These are phyloP conservation scores for Ophiosphaerella narmari DNA, from an alignment of 2,329 filamentous ascomycete genomes.

Conservation along the genomic window DNA sequence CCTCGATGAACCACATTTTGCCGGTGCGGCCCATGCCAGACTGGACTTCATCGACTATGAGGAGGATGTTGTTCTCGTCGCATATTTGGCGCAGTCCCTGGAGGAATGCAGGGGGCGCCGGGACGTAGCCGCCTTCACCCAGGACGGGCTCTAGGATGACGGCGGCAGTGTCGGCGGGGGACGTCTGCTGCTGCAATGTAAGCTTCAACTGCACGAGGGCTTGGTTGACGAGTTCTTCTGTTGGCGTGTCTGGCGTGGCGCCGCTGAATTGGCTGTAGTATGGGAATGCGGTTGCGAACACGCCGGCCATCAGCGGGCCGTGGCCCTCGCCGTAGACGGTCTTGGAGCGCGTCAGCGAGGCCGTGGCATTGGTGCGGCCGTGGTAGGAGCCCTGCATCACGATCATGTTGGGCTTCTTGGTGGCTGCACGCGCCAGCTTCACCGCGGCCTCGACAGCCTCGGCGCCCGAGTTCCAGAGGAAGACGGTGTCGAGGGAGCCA, in stretches of 20 bases:
- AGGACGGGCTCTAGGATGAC: constrained; percentile 37
- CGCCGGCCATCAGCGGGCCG: constrained; percentile 35
- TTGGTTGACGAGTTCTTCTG: constrained; percentile 29
- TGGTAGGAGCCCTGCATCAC: constrained; percentile 41
- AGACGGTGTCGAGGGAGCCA: constrained; percentile 32
- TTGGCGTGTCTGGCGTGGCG: constrained; percentile 26
- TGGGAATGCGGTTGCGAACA: constrained; percentile 36
- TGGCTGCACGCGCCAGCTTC: constrained; percentile 34
- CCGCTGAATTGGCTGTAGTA: constrained; percentile 36
- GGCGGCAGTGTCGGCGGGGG: constrained; percentile 33
- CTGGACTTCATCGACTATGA: constrained; percentile 52
- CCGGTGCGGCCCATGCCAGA: constrained; percentile 52
- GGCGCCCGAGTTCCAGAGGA: constrained; percentile 38
- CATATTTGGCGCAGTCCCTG: constrained; percentile 48
- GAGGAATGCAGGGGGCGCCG: constrained; percentile 35
- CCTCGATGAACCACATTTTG: constrained; percentile 51
- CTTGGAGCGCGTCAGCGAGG: constrained; percentile 37
- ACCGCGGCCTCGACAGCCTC: constrained; percentile 37
- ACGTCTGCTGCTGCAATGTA: constrained; percentile 32
- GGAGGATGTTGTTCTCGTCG: constrained; percentile 50
- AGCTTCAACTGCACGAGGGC: constrained; percentile 33
- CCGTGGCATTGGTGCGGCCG: constrained; percentile 35
- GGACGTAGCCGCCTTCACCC: constrained; percentile 37
- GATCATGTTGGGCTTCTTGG: constrained; percentile 39
- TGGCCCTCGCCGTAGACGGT: constrained; percentile 38